phyloP scores from a whole-genome alignment of 345 rosid genomes.

The Syzygium aqueum region DNA sequence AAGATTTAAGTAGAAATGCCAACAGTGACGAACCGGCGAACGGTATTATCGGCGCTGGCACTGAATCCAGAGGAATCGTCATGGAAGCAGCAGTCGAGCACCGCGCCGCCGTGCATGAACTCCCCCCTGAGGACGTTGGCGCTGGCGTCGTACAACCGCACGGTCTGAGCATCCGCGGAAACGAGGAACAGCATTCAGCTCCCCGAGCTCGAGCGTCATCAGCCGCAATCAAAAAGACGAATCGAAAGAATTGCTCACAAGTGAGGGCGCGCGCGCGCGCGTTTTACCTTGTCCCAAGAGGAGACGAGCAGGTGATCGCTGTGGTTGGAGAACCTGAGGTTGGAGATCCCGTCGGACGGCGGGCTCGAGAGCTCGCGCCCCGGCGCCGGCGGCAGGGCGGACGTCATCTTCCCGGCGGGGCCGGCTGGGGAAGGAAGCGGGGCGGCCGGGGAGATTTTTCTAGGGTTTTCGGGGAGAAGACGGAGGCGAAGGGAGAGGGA shows the following conservation, averaged over 20 bases:
- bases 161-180: constrained; percentile 28
- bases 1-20: neutral
- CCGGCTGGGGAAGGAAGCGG: neutral
- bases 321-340: constrained; percentile 89
- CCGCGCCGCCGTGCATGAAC: constrained; percentile 86
- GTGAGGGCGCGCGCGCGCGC: neutral
- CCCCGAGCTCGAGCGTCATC: neutral
- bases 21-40: constrained; percentile 38
- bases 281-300: constrained; percentile 89
- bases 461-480: neutral
- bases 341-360: constrained; percentile 90
- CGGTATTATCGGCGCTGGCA: constrained; percentile 64
- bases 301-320: constrained; percentile 93
- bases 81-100: constrained; percentile 95
- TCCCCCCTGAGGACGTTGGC: constrained; percentile 72
- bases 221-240: neutral
- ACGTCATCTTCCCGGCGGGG: constrained; percentile 21
- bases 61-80: constrained; percentile 97
- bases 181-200: neutral
- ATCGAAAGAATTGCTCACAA: neutral
- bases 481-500: neutral
- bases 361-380: constrained; percentile 81
- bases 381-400: constrained; percentile 42
- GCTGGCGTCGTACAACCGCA: constrained; percentile 75
- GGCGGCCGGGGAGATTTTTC: neutral